Evolutionary conservation across 2,329 filamentous ascomycete species (phyloP), one percentile per base, ranked within the genome.

Genomic region (Colletotrichum eleusines): DNA sequence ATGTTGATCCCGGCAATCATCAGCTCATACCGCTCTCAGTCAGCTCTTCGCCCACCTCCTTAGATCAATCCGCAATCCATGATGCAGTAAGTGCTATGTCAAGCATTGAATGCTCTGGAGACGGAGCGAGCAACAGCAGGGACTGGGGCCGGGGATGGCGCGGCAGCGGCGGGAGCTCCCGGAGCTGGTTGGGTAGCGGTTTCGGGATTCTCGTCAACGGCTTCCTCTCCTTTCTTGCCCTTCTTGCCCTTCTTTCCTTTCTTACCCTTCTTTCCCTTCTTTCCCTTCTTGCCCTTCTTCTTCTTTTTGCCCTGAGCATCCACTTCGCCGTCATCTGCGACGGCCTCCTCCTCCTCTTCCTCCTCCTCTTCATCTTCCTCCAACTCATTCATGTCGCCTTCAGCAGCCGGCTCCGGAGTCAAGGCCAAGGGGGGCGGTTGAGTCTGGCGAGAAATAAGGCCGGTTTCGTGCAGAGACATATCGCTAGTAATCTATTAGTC

Each of bases 241-340:
- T 67, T 67, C 64, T 67, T 62, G n/a, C 48, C 57, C 64, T 66
- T 66, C 67, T 71, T 44, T 18, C 42, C 42, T 1, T 44, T 71
- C 64, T 69, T 66, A 33, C 66, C 63, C 57, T 71, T 71, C 63
- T 71, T 71, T 0, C 63, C 68, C 59, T 71, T 70, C 65, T 71
- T 71, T 11, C 65, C 65, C 57, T 70, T 70, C 63, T 69, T 69
- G 62, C 67, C 67, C 58, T 69, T 70, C 63, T 66, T 69, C 66
- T 69, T 71, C 54, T 69, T 69, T 59, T 71, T 71, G 51, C 51
- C 53, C 31, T 63, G 33, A 5, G 64, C 69, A 5, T 71, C 65
- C 5, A 69, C 69, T 1, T 63, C 58, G 26, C 38, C 69, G 20
- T 63, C 58, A 0, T 46, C 58, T 23, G 3, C 20, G 7, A 40